These are phyloP conservation scores for Mycena polygramma DNA, from an alignment of 768 basidiomycete genomes.

Conservation along the genomic window DNA sequence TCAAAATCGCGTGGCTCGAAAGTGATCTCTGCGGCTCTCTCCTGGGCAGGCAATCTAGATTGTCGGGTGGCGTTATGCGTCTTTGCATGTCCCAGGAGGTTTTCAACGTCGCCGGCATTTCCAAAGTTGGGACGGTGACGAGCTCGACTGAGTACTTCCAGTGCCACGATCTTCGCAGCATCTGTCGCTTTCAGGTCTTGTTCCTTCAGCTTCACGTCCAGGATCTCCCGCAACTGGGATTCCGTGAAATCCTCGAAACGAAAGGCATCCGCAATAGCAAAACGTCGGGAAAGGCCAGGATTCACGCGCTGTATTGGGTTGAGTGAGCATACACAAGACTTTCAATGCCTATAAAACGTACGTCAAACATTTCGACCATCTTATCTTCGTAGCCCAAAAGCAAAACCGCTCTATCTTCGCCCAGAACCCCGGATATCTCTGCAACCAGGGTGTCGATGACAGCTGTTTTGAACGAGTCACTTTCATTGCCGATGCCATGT, in stretches of 20 bases:
- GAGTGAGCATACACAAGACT: too few species aligned
- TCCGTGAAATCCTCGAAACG: conserved; percentile 73
- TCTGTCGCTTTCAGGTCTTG: conserved; percentile 70
- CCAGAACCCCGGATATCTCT: conserved; percentile 75
- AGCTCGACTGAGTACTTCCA: conserved; percentile 58
- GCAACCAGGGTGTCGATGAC: conserved; percentile 84
- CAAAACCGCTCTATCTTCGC: conserved; percentile 78
- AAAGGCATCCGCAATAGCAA: conserved; percentile 77
- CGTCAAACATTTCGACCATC: conserved; percentile 82
- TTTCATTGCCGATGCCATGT: conserved; percentile 42
- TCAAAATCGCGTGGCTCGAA: conserved; percentile 76
- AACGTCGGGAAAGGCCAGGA: conserved; percentile 70
- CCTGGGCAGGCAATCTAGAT: too few species aligned
- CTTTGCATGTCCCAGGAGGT: conserved; percentile 66
- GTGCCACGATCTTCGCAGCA: conserved; percentile 67
- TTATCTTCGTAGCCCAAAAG: conserved; percentile 74
- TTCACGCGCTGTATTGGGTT: too few species aligned
- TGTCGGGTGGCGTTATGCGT: conserved; percentile 58
- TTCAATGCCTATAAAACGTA: too few species aligned
- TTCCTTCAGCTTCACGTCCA: conserved; percentile 69
- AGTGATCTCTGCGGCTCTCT: conserved; percentile 47
- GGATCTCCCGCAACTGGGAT: conserved; percentile 61
- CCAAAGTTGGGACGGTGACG: conserved; percentile 69
- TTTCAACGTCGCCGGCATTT: conserved; percentile 75
- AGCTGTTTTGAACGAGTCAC: conserved; percentile 70